Percentiles rank a stretch among this genome's conserved stretches.
These are phyloP conservation scores for Fusarium mangiferae DNA, from an alignment of 2,329 filamentous ascomycete genomes.

Conservation along the genomic window DNA sequence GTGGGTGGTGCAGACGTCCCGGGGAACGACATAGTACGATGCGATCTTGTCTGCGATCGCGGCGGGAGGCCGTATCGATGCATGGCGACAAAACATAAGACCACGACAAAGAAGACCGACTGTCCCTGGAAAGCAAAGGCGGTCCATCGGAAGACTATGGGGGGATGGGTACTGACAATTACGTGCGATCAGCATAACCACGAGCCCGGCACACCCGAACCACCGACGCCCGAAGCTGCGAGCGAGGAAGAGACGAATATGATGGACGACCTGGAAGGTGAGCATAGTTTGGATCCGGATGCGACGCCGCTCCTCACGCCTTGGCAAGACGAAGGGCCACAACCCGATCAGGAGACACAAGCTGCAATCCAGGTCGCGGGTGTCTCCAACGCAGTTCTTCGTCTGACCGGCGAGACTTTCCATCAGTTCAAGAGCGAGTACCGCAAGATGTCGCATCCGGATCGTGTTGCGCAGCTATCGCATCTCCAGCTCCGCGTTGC, in stretches of 20 bases:
- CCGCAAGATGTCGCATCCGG: constrained; percentile 54
- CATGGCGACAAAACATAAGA: constrained; percentile 57
- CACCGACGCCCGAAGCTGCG: constrained; percentile 49
- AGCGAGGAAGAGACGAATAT: constrained; percentile 50
- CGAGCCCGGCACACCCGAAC: constrained; percentile 56
- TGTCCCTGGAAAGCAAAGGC: constrained; percentile 60
- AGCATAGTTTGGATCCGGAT: constrained; percentile 18
- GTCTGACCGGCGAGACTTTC: constrained; percentile 56
- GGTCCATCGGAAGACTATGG: constrained; percentile 55
- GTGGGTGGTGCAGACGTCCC: constrained; percentile 54
- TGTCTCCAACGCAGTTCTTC: constrained; percentile 51
- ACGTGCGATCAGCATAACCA: constrained; percentile 58
- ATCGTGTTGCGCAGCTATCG: constrained; percentile 52
- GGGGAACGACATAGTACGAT: constrained; percentile 56
- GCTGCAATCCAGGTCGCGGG: constrained; percentile 54
- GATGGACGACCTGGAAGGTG: constrained; percentile 41
- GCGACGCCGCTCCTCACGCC: constrained; percentile 25
- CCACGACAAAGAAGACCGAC: constrained; percentile 58
- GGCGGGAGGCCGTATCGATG: constrained; percentile 57
- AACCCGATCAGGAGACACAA: constrained; percentile 51
- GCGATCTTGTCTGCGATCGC: constrained; percentile 58
- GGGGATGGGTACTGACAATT: constrained; percentile 58
- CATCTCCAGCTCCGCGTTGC: constrained; percentile 56
- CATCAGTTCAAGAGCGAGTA: constrained; percentile 57
- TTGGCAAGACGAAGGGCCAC: constrained; percentile 43